Percentiles rank a stretch among this genome's conserved stretches.
Evolutionary conservation across 139 green algal genomes (phyloP).

Genomic region (Monoraphidium neglectum): DNA sequence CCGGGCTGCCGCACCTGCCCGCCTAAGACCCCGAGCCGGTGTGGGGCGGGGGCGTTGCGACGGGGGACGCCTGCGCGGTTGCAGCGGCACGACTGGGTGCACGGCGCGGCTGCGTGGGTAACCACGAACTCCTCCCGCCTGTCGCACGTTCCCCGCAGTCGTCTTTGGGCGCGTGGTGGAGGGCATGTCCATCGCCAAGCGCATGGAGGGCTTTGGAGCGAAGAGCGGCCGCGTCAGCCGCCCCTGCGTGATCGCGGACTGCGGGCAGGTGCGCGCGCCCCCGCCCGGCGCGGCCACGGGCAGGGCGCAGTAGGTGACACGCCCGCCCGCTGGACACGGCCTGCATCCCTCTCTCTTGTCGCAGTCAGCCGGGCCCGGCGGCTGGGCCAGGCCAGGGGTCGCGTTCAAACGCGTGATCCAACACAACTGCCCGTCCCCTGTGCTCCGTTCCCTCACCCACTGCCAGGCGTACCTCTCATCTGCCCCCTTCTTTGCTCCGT

Average conservation of each 20-base stretch:
- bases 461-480: too few relatives aligned
- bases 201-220: conserved; percentile 72
- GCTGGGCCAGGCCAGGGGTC: too few relatives aligned
- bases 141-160: conserved; percentile 44
- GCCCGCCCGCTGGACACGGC: too few relatives aligned
- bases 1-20: neutral
- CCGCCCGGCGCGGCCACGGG: too few relatives aligned
- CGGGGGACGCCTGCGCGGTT: neutral
- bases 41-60: neutral
- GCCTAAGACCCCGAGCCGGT: neutral
- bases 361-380: too few relatives aligned
- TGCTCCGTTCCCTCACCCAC: too few relatives aligned
- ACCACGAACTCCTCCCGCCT: neutral
- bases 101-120: neutral
- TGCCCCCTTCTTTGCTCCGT: too few relatives aligned
- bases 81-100: neutral
- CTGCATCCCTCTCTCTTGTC: too few relatives aligned
- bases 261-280: conserved; percentile 50
- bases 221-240: conserved; percentile 57
- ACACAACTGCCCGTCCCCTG: too few relatives aligned
- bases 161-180: conserved; percentile 89
- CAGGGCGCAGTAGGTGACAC: too few relatives aligned
- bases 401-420: too few relatives aligned
- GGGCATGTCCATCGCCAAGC: conserved; percentile 78
- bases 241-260: conserved; percentile 58